Evolutionary conservation across 1,139 yeast species (phyloP).

Genomic region (Candida smagusa): DNA sequence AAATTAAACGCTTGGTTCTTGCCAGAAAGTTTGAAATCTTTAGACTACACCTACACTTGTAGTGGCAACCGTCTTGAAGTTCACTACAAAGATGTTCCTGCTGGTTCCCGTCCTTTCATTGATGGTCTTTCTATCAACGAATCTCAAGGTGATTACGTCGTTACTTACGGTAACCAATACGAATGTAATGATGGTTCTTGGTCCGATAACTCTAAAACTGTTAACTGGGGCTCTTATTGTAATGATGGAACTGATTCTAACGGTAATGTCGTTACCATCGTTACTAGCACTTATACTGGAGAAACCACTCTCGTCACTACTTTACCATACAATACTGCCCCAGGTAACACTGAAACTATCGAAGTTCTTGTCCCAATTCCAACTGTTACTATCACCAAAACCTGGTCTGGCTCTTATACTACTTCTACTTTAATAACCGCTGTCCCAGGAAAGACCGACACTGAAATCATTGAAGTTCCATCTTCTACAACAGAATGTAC

Average conservation of each 20-base stretch:
- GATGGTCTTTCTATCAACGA: conserved; percentile 12
- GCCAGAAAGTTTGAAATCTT: conserved; percentile 13
- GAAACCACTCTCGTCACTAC: conserved; percentile 10
- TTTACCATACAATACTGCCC: conserved; percentile 10
- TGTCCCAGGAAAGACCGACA: conserved; percentile 9
- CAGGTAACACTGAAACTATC: conserved; percentile 11
- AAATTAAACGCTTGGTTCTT: conserved; percentile 19
- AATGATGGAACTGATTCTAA: conserved; percentile 2
- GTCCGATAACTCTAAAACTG: neutral
- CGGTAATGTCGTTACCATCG: conserved; percentile 3
- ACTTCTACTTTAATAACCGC: conserved; percentile 5
- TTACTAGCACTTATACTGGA: conserved; percentile 4
- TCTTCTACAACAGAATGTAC: conserved; percentile 9
- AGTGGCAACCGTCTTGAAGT: conserved; percentile 9
- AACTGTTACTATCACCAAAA: conserved; percentile 8
- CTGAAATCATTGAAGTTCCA: conserved; percentile 15
- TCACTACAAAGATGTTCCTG: conserved; percentile 21
- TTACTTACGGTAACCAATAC: conserved; percentile 11
- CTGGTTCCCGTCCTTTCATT: conserved; percentile 27
- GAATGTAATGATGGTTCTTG: conserved; percentile 9
- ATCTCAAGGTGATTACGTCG: conserved; percentile 2
- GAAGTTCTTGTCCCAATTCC: conserved; percentile 9
- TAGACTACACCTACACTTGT: conserved; percentile 15
- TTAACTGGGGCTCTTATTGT: neutral
- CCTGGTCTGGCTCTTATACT: conserved; percentile 8